These are phyloP conservation scores for Boletus albobrunnescens DNA, from an alignment of 1,284 basidiomycete species.

Conservation along the genomic window DNA sequence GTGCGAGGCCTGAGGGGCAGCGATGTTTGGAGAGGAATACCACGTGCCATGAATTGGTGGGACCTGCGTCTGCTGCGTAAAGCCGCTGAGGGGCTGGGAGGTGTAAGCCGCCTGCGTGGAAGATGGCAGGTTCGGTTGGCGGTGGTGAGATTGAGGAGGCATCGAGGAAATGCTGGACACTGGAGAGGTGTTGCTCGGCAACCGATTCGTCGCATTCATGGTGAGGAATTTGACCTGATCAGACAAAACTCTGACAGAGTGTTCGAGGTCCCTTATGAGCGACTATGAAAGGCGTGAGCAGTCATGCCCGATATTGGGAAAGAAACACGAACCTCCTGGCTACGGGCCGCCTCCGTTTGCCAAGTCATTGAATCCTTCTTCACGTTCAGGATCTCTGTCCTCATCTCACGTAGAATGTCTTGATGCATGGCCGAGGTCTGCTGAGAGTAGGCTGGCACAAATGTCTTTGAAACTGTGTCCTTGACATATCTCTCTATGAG, in stretches of 20 bases:
- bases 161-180: constrained; percentile 26
- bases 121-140: constrained; percentile 43
- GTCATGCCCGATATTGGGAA: neutral
- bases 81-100: constrained; percentile 29
- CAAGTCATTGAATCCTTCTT: constrained; percentile 73
- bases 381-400: constrained; percentile 65
- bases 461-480: constrained; percentile 66
- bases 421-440: constrained; percentile 71
- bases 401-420: constrained; percentile 69
- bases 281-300: constrained; percentile 40
- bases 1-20: constrained; percentile 72
- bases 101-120: constrained; percentile 33
- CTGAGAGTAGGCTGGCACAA: constrained; percentile 70
- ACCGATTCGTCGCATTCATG: constrained; percentile 45
- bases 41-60: constrained; percentile 50
- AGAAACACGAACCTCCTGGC: constrained; percentile 59
- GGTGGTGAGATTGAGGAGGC: constrained; percentile 30
- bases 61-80: constrained; percentile 38
- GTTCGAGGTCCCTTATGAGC: constrained; percentile 73
- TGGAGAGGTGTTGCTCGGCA: constrained; percentile 23
- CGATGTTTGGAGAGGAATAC: constrained; percentile 54
- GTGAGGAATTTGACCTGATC: constrained; percentile 77
- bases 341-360: constrained; percentile 71
- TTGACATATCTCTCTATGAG: constrained; percentile 76
- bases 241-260: constrained; percentile 62